Conservation (phyloP, 1,284 basidiomycete genomes). For the Lignosus rhinocerotis region DNA sequence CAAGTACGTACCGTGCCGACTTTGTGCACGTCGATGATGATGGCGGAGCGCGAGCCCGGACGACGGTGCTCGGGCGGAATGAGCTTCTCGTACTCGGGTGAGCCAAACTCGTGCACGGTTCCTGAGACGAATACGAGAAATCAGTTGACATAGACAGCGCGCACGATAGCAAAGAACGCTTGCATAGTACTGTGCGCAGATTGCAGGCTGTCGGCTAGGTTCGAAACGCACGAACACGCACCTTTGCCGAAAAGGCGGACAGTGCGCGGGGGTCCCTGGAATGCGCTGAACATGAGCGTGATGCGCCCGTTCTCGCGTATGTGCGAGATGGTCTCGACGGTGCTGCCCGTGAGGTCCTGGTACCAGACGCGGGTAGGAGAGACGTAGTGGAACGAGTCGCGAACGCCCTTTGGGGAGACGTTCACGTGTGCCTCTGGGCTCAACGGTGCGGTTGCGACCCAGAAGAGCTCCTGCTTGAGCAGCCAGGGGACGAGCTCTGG, state of each 20-base stretch:
- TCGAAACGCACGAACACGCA: conserved; percentile 15
- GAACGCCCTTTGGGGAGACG: conserved; percentile 54
- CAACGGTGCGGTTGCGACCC: conserved; percentile 59
- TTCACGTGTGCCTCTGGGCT: conserved; percentile 52
- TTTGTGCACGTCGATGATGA: conserved; percentile 53
- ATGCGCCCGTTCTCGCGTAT: conserved; percentile 59
- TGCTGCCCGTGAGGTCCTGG: conserved; percentile 57
- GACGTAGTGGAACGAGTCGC: conserved; percentile 52
- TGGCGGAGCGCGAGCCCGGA: conserved; percentile 54
- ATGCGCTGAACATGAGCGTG: conserved; percentile 55
- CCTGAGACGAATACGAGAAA: conserved; percentile 31
- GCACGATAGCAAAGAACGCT: no score
- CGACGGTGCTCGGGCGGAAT: conserved; percentile 46
- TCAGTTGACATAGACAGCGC: not conserved
- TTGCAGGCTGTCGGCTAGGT: no score
- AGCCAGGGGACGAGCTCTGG: conserved; percentile 49
- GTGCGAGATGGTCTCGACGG: conserved; percentile 58
- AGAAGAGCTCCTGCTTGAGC: conserved; percentile 53
- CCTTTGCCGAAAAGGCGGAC: conserved; percentile 53
- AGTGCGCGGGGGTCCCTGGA: conserved; percentile 55
- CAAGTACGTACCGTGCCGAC: conserved; percentile 50
- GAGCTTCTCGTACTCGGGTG: conserved; percentile 48
- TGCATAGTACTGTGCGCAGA: no score
- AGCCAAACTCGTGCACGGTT: conserved; percentile 53
- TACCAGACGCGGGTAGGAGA: conserved; percentile 54